These are phyloP conservation scores for Metarhizium sp. DNA, from an alignment of 2,329 filamentous ascomycete genomes.

Conservation along the genomic window DNA sequence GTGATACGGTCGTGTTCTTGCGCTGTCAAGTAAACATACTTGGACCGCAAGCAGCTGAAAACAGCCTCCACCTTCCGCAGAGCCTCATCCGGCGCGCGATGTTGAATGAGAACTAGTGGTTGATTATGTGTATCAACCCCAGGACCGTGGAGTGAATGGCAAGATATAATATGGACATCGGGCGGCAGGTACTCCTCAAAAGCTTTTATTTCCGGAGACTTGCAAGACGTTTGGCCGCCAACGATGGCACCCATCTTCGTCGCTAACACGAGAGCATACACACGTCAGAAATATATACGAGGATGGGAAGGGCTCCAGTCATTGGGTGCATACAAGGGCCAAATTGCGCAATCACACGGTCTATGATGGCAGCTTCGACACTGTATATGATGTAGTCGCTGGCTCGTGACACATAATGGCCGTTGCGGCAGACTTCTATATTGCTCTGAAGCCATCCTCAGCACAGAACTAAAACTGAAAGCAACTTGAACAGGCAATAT, in stretches of 20 bases:
- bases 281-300: constrained; percentile 4
- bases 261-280: constrained; percentile 41
- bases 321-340: constrained; percentile 64
- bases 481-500: constrained; percentile 8
- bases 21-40: constrained; percentile 79
- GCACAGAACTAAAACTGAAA: constrained; percentile 24
- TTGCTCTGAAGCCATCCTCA: constrained; percentile 52
- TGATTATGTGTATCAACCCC: constrained; percentile 82
- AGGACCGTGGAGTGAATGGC: constrained; percentile 92
- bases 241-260: constrained; percentile 94
- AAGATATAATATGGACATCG: constrained; percentile 90
- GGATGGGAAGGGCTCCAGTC: background rate
- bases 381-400: constrained; percentile 99
- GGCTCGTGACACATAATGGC: constrained; percentile 86
- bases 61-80: constrained; percentile 73
- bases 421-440: constrained; percentile 86
- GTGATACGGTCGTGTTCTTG: constrained; percentile 92
- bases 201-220: constrained; percentile 88
- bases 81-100: constrained; percentile 70
- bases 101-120: constrained; percentile 87
- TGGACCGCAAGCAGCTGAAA: constrained; percentile 74
- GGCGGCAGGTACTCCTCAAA: constrained; percentile 81
- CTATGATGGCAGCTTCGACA: constrained; percentile 88
- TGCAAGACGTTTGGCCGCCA: constrained; percentile 95
- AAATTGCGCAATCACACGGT: constrained; percentile 76